Base-by-base conservation (phyloP, 352 stramenopile genomes). In the Phytophthora macrochlamydospora region DNA sequence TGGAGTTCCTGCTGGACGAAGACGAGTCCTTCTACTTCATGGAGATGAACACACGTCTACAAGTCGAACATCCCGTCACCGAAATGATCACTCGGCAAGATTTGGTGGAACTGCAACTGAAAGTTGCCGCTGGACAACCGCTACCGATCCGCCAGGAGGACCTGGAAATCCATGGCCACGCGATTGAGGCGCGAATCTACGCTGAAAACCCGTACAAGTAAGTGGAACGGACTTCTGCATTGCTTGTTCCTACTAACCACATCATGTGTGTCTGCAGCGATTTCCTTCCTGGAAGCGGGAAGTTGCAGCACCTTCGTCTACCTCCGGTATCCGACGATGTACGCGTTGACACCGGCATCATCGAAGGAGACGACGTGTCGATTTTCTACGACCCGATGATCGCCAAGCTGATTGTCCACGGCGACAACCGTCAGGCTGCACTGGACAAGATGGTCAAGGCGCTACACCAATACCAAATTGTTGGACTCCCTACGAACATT, bases 41-140 rank as follows among this genome's bases (percentile, higher is more conserved):
- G 89, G 94, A 98, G 69, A 98, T 98, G 92, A 98, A 98, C 85
- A 98, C 94, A 37, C 91, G 94, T 28, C 75, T 98, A n/a, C 94
- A 98, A 76, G 94, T 98, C 13, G 90, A 98, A 67, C 93, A 98
- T 63, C 90, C 90, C 1, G 91, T 98, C 40, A 97, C 93, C 4
- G 92, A 98, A 77, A 83, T 97, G 55, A 93, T 98, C 69, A 97
- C 89, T 0, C 71, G 87, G 48, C 83, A 90, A 60, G 90, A 97
- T 62, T 64, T 97, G 29, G 95, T 98, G 11, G 97, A 99, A 83
- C 92, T 95, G 67, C 94, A 98, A 78, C 74, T 99, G 28, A 93
- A 96, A 31, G 91, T 99, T 18, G 95, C 96, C 18, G 85, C 93
- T 18, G 96, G 96, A 5, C 79, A 98, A 77, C 24, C 72, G 33